Conservation (phyloP, 208 protist species). For the Leishmania tropica region DNA sequence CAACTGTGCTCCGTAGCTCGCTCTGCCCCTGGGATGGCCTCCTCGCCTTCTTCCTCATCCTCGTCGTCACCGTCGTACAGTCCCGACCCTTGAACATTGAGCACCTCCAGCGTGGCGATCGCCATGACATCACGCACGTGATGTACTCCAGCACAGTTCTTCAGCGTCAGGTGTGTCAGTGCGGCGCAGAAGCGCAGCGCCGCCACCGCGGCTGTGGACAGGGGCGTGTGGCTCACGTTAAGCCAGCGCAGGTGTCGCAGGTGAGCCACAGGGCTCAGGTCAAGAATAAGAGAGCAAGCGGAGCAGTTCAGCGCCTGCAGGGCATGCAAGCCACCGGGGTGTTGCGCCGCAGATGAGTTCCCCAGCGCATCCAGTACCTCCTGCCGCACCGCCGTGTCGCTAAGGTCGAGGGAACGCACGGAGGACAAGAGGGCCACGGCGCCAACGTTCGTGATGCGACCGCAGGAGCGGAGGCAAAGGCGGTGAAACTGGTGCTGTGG, state of each 20-base stretch:
- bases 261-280: neutral
- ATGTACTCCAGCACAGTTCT: neutral
- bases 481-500: constrained; percentile 6
- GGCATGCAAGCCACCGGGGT: neutral
- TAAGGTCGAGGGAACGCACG: constrained; percentile 10
- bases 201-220: neutral
- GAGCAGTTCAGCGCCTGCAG: constrained; percentile 2
- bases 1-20: neutral
- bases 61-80: constrained; percentile 5
- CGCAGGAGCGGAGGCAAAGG: constrained; percentile 9
- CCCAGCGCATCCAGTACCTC: constrained; percentile 12
- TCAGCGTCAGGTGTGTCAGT: constrained; percentile 3
- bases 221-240: constrained; percentile 1
- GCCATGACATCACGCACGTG: constrained; percentile 1
- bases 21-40: neutral
- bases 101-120: constrained; percentile 6
- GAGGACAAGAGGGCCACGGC: constrained; percentile 7
- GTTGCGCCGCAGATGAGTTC: neutral
- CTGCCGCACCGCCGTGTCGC: constrained; percentile 16
- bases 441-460: neutral
- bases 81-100: constrained; percentile 11
- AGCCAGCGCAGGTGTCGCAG: constrained; percentile 7
- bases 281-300: neutral
- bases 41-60: neutral
- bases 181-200: constrained; percentile 1